Percentiles rank a stretch among this genome's conserved stretches.
Evolutionary conservation across 306 rosid genomes (phyloP).

Genomic region (Begonia fuchsioides): DNA sequence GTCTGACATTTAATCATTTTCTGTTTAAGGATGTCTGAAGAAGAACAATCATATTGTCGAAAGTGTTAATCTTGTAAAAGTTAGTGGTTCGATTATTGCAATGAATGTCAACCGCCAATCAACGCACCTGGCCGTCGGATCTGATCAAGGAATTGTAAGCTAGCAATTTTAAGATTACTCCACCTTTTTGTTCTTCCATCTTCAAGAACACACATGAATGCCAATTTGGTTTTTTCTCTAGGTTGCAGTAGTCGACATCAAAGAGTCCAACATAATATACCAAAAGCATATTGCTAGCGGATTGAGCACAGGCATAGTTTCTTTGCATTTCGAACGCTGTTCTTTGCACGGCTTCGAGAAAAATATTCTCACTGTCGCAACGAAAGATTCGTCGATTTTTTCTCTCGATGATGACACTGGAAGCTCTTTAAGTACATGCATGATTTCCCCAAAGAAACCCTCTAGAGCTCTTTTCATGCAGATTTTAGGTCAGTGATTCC

Average conservation of each 20-base stretch:
- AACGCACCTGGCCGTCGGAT: conserved; percentile 70
- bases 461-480: conserved; percentile 64
- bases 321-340: conserved; percentile 53
- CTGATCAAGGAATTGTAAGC: conserved; percentile 84
- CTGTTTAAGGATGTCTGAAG: conserved; percentile 46
- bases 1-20: conserved; percentile 3
- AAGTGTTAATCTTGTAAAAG: conserved; percentile 49
- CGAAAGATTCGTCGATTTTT: conserved; percentile 63
- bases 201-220: neutral
- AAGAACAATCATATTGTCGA: conserved; percentile 52
- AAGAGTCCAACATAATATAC: conserved; percentile 48
- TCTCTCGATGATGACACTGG: conserved; percentile 70
- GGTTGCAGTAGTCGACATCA: conserved; percentile 60
- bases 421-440: conserved; percentile 24
- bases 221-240: conserved; percentile 19
- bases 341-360: conserved; percentile 62
- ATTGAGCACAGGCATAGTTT: conserved; percentile 46
- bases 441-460: conserved; percentile 79
- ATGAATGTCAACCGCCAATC: conserved; percentile 36
- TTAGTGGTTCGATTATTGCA: conserved; percentile 45
- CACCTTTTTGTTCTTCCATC: neutral
- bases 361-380: conserved; percentile 49
- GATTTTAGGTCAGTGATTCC: conserved; percentile 33
- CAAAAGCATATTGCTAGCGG: conserved; percentile 62
- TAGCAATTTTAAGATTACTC: neutral